A percentile compares a stretch with the other conserved stretches of the same genome.
phyloP scores from a whole-genome alignment of 768 basidiomycete species.

The Leccinum incarnatum region DNA sequence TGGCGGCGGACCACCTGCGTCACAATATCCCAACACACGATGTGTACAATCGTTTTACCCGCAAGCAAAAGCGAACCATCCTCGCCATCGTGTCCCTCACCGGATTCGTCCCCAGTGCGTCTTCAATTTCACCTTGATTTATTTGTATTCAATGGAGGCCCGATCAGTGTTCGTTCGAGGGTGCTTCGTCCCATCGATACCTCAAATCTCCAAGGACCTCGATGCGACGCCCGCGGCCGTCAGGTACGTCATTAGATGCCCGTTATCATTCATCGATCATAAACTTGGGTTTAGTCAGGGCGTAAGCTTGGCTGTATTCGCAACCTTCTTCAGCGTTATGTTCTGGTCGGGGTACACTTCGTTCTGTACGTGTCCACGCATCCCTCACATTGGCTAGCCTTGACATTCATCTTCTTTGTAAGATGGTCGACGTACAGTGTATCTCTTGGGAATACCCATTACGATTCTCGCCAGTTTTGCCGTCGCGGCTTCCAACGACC shows the following conservation, averaged over 20 bases:
- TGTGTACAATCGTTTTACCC: constrained; percentile 60
- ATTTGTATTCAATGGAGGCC: background rate
- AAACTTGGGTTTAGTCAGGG: constrained; percentile 39
- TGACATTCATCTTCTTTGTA: background rate
- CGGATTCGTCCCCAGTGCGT: constrained; percentile 63
- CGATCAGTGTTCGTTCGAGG: constrained; percentile 62
- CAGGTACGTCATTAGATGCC: constrained; percentile 38
- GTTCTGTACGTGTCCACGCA: constrained; percentile 40
- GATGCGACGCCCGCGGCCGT: constrained; percentile 53
- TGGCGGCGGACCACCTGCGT: background rate
- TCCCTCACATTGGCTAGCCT: background rate
- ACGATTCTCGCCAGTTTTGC: constrained; percentile 59
- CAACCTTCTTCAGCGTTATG: constrained; percentile 45
- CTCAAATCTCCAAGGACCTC: constrained; percentile 67
- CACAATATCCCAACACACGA: constrained; percentile 9
- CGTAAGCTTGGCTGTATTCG: constrained; percentile 31
- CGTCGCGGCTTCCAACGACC: constrained; percentile 47
- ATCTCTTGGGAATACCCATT: constrained; percentile 58
- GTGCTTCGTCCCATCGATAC: constrained; percentile 72
- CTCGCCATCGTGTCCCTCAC: constrained; percentile 56
- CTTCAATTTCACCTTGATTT: background rate
- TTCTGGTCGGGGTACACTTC: constrained; percentile 51
- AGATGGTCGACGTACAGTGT: constrained; percentile 68
- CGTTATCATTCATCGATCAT: constrained; percentile 35
- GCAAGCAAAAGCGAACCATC: constrained; percentile 48